phyloP scores from a whole-genome alignment of 768 basidiomycete genomes.

The Asterophora parasitica region DNA sequence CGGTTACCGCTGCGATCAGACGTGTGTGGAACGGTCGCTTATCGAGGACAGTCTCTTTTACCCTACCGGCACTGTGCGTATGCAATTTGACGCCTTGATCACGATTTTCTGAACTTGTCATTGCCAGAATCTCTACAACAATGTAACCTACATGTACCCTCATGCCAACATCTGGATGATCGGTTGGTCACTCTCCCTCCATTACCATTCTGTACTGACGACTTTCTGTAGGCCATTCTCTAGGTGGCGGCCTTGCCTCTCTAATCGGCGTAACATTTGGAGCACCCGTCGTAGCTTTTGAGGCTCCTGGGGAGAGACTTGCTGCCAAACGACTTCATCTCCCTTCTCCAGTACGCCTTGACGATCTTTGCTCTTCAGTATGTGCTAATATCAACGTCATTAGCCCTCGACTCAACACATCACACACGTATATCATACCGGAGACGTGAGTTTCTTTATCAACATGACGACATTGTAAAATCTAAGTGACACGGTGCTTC shows the following conservation, averaged over 20 bases:
- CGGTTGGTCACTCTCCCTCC: slow-evolving; percentile 30
- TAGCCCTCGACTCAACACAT: slow-evolving; percentile 72
- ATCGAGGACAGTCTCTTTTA: slow-evolving; percentile 86
- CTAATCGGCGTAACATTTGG: slow-evolving; percentile 89
- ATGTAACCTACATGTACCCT: slow-evolving; percentile 88
- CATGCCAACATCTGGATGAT: slow-evolving; percentile 85
- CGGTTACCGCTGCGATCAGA: slow-evolving; percentile 69
- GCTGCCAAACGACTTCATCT: slow-evolving; percentile 81
- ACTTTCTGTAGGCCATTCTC: slow-evolving; percentile 48
- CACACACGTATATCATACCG: slow-evolving; percentile 89
- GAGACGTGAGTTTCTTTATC: slow-evolving; percentile 47
- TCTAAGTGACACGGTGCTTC: background rate
- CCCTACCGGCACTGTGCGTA: slow-evolving; percentile 71
- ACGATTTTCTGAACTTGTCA: background rate
- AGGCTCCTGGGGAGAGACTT: slow-evolving; percentile 70
- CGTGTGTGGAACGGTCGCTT: slow-evolving; percentile 76
- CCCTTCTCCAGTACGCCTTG: slow-evolving; percentile 65
- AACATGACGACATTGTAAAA: background rate
- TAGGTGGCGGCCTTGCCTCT: slow-evolving; percentile 83
- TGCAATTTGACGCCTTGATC: background rate
- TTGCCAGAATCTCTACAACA: slow-evolving; percentile 83
- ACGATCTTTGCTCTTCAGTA: background rate
- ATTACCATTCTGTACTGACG: background rate
- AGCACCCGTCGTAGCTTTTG: slow-evolving; percentile 86
- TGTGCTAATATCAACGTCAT: background rate